Conservation (phyloP, 2,329 filamentous ascomycete species). For the Clonostachys chloroleuca region DNA sequence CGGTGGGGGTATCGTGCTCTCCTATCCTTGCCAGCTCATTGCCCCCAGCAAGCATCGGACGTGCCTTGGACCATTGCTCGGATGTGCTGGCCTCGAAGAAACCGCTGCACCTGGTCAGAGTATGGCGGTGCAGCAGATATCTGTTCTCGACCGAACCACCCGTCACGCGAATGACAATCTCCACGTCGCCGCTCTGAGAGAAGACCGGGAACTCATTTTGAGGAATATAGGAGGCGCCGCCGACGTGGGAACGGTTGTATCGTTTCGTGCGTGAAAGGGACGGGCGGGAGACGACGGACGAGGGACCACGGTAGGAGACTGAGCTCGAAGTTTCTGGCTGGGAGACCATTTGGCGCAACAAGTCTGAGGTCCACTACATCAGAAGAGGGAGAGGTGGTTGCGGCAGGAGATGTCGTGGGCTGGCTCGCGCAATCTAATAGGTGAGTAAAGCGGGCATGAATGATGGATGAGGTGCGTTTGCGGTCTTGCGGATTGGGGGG, state of each 20-base stretch:
- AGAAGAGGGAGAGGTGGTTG: not conserved
- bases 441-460: too few species aligned
- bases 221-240: slow-evolving; percentile 62
- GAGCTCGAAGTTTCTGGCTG: slow-evolving; percentile 26
- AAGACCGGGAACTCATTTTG: slow-evolving; percentile 95
- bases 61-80: slow-evolving; percentile 60
- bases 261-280: slow-evolving; percentile 58
- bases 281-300: slow-evolving; percentile 59
- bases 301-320: slow-evolving; percentile 15
- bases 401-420: not conserved
- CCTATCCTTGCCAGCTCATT: slow-evolving; percentile 51
- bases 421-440: not conserved
- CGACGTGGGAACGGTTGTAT: slow-evolving; percentile 77
- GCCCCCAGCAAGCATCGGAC: slow-evolving; percentile 17
- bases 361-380: not conserved
- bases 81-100: slow-evolving; percentile 89
- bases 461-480: too few species aligned
- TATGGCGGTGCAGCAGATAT: slow-evolving; percentile 84
- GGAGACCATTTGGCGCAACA: slow-evolving; percentile 5
- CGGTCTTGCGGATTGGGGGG: too few species aligned
- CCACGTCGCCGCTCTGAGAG: slow-evolving; percentile 85
- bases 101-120: slow-evolving; percentile 82
- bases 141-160: slow-evolving; percentile 58
- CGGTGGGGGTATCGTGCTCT: slow-evolving; percentile 24
- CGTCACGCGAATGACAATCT: slow-evolving; percentile 68